phyloP scores from a whole-genome alignment of 768 basidiomycete species.

The Russula earlei region DNA sequence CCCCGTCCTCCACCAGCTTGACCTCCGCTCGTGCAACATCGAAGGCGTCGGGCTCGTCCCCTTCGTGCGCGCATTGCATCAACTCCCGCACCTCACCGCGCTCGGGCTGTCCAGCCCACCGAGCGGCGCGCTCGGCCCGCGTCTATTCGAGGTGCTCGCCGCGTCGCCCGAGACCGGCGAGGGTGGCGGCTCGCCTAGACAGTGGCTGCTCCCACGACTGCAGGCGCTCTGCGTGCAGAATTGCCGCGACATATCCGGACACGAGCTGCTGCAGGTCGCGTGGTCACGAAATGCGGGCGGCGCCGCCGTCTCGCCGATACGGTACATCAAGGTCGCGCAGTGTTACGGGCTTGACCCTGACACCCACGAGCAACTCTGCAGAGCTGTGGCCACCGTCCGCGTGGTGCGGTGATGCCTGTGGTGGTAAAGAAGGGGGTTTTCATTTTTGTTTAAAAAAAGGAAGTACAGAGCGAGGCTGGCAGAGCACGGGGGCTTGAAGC shows the following conservation, averaged over 20 bases:
- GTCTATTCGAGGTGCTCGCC: conserved; percentile 26
- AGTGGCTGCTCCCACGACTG: conserved; percentile 25
- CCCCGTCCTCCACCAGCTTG: conserved; percentile 23
- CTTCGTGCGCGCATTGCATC: conserved; percentile 25
- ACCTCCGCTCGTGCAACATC: conserved; percentile 26
- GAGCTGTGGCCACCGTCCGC: conserved; percentile 22
- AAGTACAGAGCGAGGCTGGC: neutral
- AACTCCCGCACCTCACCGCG: conserved; percentile 25
- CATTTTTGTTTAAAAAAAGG: neutral
- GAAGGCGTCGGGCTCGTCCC: conserved; percentile 26
- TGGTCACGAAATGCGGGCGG: conserved; percentile 20
- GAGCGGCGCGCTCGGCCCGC: conserved; percentile 21
- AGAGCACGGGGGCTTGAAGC: neutral
- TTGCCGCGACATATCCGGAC: conserved; percentile 26
- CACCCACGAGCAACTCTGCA: conserved; percentile 21
- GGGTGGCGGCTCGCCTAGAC: conserved; percentile 1
- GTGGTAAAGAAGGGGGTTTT: neutral
- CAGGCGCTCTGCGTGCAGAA: conserved; percentile 25
- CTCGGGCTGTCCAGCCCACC: conserved; percentile 25
- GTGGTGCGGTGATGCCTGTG: conserved; percentile 9
- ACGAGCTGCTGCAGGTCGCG: conserved; percentile 25
- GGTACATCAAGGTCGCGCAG: conserved; percentile 23
- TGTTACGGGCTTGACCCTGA: conserved; percentile 24
- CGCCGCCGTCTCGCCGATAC: conserved; percentile 20
- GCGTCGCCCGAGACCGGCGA: conserved; percentile 14